These are phyloP conservation scores for Sporothrix variecibatus DNA, from an alignment of 2,329 filamentous ascomycete species.

Conservation along the genomic window DNA sequence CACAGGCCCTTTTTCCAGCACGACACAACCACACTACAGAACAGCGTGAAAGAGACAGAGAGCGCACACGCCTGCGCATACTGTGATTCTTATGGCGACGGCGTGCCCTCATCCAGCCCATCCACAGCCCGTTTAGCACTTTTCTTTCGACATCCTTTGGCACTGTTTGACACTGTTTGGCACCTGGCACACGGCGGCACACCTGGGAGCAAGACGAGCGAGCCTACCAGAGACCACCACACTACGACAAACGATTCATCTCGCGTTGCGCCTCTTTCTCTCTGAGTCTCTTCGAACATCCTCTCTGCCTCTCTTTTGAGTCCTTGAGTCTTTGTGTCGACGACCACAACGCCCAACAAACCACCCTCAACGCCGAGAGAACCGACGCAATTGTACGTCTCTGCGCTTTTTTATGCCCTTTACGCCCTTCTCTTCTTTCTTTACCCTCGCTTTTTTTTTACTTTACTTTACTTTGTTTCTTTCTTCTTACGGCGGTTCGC, in stretches of 20 bases:
- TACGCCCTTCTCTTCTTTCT: not conserved
- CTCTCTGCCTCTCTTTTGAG: constrained; percentile 9
- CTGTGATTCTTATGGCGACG: constrained; percentile 8
- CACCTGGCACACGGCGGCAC: not conserved
- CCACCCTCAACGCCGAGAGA: not conserved
- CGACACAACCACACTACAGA: constrained; percentile 4
- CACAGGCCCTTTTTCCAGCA: constrained; percentile 3
- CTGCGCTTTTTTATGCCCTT: not conserved
- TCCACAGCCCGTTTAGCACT: not conserved
- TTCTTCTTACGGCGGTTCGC: not conserved
- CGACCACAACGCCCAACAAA: constrained; percentile 1
- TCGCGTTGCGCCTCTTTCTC: not conserved
- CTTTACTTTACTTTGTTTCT: not conserved
- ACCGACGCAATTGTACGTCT: not conserved
- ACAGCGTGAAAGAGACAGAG: not conserved
- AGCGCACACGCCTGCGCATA: not conserved
- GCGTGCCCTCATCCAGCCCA: not conserved
- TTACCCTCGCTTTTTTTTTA: not conserved
- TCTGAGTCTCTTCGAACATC: not conserved
- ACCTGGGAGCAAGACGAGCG: not conserved
- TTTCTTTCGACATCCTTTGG: constrained; percentile 4
- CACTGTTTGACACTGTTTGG: not conserved
- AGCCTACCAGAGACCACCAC: not conserved
- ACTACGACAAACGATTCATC: not conserved
- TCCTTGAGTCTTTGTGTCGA: constrained; percentile 12